These are phyloP conservation scores for Xylaria grammica DNA, from an alignment of 495 filamentous ascomycete genomes.

Conservation along the genomic window DNA sequence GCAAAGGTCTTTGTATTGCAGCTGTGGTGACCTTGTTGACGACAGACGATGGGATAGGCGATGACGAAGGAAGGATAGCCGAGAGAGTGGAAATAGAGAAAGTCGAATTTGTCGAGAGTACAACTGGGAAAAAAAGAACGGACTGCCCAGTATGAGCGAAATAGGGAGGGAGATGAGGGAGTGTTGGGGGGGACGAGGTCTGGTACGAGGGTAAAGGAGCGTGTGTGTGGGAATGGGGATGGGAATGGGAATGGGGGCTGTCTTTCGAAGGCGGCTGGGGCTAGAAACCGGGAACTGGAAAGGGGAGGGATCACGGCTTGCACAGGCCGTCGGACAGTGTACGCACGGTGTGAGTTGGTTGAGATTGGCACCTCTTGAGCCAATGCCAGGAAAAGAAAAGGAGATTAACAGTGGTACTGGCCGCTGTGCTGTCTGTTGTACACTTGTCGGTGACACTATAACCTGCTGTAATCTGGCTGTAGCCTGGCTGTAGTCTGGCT, in stretches of 20 bases:
- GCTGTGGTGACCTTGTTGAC: conserved; percentile 10
- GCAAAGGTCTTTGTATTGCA: conserved; percentile 2
- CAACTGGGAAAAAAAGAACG: conserved; percentile 20
- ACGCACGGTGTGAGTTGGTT: conserved; percentile 14
- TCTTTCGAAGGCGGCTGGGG: conserved; percentile 4
- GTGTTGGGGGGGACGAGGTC: conserved; percentile 6
- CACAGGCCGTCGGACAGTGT: conserved; percentile 7
- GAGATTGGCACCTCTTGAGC: neutral
- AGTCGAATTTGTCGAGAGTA: conserved; percentile 20
- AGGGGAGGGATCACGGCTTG: conserved; percentile 4
- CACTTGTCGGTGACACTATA: conserved; percentile 5
- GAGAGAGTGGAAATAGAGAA: conserved; percentile 16
- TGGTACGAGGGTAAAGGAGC: conserved; percentile 13
- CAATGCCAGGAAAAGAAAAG: conserved; percentile 1
- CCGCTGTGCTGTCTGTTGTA: conserved; percentile 1
- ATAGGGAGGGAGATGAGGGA: conserved; percentile 25
- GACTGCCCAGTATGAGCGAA: conserved; percentile 25
- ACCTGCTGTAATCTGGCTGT: too few species aligned
- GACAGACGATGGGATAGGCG: conserved; percentile 9
- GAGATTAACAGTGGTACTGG: conserved; percentile 16
- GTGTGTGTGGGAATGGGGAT: conserved; percentile 3
- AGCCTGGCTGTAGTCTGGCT: neutral
- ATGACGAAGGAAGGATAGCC: conserved; percentile 15
- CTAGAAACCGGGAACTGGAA: neutral
- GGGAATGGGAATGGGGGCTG: conserved; percentile 16